Percentiles rank a stretch among this genome's conserved stretches.
Evolutionary conservation across 2,329 filamentous ascomycete species (phyloP).

Genomic region (Aspergillus chevalieri): DNA sequence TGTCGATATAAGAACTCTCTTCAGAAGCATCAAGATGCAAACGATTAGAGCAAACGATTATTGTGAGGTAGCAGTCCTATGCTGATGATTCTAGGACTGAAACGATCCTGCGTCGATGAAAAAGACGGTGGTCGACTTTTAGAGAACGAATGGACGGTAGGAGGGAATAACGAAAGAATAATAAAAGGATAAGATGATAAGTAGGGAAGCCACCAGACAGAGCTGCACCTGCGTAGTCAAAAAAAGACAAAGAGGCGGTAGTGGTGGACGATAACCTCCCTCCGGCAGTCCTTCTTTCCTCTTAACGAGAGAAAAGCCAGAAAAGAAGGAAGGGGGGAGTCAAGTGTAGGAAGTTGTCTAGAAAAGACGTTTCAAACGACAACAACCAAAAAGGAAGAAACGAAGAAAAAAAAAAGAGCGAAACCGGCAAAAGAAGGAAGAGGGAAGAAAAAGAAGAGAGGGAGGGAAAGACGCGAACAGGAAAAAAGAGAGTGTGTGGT

Average conservation of each 20-base stretch:
- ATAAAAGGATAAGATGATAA: constrained; percentile 1
- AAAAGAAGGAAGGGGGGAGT: constrained; percentile 18
- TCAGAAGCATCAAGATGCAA: neutral
- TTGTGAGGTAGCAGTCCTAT: neutral
- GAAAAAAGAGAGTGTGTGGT: constrained; percentile 18
- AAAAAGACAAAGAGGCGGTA: neutral
- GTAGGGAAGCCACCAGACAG: constrained; percentile 8
- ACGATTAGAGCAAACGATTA: neutral
- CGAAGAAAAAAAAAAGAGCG: constrained; percentile 15
- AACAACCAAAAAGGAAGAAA: constrained; percentile 9
- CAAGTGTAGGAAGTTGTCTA: neutral
- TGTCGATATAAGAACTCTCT: neutral
- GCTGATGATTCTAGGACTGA: neutral
- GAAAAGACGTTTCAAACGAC: too few relatives aligned
- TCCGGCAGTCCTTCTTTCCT: constrained; percentile 17
- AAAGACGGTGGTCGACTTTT: too few relatives aligned
- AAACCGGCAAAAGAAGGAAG: constrained; percentile 14
- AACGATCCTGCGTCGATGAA: neutral
- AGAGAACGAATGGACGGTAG: neutral
- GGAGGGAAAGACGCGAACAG: constrained; percentile 19
- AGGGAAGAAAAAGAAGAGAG: constrained; percentile 17
- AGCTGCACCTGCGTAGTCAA: neutral
- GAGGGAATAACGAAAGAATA: neutral
- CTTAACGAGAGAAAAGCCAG: constrained; percentile 18
- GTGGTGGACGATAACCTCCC: constrained; percentile 1